Base-by-base conservation (phyloP, 2,329 filamentous ascomycete species). In the Cytospora piceae region DNA sequence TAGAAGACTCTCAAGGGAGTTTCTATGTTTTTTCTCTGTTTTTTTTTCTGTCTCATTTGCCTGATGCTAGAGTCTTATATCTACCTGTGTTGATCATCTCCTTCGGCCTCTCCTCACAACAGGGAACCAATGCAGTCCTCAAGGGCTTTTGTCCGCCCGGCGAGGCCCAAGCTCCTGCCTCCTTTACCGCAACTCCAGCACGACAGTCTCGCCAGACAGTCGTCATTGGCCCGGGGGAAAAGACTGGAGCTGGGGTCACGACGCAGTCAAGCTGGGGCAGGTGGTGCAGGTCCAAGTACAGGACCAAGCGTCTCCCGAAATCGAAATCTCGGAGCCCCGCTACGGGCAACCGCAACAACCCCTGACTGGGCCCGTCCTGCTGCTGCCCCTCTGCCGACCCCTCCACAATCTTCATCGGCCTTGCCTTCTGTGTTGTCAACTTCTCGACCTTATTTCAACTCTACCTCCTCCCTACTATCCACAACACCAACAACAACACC, bases 301-400 rank as follows among this genome's bases (percentile, higher is more conserved):
- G 29, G 49, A 27, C 22, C 22, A 53, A 27, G 49, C 14, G n/a
- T 24, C 22, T 32, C 20, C 3, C 17, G 17, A 49, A 49, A 22
- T 31, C 58, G 54, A 63, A 59, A 66, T 63, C 55, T 63, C 61
- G 29, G 59, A 53, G 66, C 58, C 66, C 66, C 66, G 63, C 66
- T 59, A 59, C 46, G 51, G 59, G 22, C 52, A 61, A 56, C 9
- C 63, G 32, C 63, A 22, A 39, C 27, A 37, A 55, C 56, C 62
- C 62, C 57, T 60, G 51, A 59, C 46, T 49, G 46, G 46, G n/a
- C 46, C 46, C 46, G 46, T 27, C 29, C 54, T 54, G 34, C 49
- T 11, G 58, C 37, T 61, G 57, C 63, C 64, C 58, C 66, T 59
- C 66, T n/a, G 52, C 63, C 49, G 62, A 65, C 65, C 62, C 65